Base-by-base conservation (phyloP, 495 filamentous ascomycete species). In the Xanthoparmelia taractica region DNA sequence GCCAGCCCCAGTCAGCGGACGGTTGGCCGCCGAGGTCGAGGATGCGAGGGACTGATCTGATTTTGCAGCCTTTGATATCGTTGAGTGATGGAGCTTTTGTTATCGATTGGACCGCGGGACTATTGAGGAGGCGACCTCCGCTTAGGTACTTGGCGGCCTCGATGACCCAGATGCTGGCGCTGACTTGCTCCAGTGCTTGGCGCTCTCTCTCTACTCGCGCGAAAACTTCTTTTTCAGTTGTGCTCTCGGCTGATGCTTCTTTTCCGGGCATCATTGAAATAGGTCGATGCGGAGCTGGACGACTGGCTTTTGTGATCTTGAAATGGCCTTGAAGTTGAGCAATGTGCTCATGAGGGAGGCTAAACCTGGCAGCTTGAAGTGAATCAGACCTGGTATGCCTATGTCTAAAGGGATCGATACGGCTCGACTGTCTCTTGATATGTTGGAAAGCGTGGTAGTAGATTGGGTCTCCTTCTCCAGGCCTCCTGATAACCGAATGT, bases 1-100 rank as follows among this genome's bases (percentile, higher is more conserved):
- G 85, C 94, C 94, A 98, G 34, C 88, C 95, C 94, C 94, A 98
- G 75, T 95, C 92, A 71, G 90, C 91, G 15, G 87, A 81, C 6
- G 85, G 82, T 70, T 91, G 87, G 48, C 94, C 94, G 27, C 89
- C 91, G 37, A 97, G 84, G 70, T 98, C 94, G 41, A 98, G 81
- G 56, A 97, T 88, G 37, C 90, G 79, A 5, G 82, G 82, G 47
- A 80, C 76, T 61, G 81, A 77, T 25, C 50, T 57, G 36, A 65
- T 50, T 17, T 58, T 58, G 23, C 66, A 59, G 34, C 60, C 60
- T 29, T 60, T 43, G 41, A 66, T 66, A 41, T 63, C 64, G 23
- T 50, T 63, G 6, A 65, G 60, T 36, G 52, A 40, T 10, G 64
- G 66, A n/a, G 72, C 63, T 63, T 71, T 65, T n/a, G 67, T 48